phyloP scores from a whole-genome alignment of 2,329 filamentous ascomycete genomes.

The Pseudogymnoascus sp. region DNA sequence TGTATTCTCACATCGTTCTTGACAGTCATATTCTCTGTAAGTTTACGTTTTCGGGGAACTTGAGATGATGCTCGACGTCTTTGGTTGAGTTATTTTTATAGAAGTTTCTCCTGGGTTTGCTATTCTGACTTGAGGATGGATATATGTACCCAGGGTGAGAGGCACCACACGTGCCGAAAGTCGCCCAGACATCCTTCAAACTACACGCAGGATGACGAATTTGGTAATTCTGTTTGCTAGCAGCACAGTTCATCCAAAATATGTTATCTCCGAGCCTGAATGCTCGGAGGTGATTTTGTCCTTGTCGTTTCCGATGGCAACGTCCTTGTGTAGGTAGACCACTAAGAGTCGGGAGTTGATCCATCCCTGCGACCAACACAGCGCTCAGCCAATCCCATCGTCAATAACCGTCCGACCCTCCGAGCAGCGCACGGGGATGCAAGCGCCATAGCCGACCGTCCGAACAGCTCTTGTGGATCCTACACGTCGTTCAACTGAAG shows the following conservation, averaged over 20 bases:
- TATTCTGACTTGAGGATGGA: neutral
- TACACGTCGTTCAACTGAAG: neutral
- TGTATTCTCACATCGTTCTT: neutral
- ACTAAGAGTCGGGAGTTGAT: neutral
- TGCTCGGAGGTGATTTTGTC: neutral
- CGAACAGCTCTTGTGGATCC: neutral
- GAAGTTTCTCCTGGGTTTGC: neutral
- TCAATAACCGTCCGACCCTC: neutral
- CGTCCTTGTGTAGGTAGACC: neutral
- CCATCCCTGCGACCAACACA: neutral
- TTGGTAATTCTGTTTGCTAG: neutral
- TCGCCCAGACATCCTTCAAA: neutral
- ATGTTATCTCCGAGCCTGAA: neutral
- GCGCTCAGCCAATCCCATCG: neutral
- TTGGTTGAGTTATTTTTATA: neutral
- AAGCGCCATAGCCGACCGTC: neutral
- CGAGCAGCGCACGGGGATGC: neutral
- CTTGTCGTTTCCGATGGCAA: neutral
- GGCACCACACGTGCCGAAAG: neutral
- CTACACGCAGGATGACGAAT: neutral
- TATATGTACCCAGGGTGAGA: neutral
- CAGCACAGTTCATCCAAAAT: neutral
- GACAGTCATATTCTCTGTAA: neutral
- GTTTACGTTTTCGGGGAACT: neutral
- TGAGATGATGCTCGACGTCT: neutral